phyloP scores from a whole-genome alignment of 331 rosid species.

The Prunus yedoensis region DNA sequence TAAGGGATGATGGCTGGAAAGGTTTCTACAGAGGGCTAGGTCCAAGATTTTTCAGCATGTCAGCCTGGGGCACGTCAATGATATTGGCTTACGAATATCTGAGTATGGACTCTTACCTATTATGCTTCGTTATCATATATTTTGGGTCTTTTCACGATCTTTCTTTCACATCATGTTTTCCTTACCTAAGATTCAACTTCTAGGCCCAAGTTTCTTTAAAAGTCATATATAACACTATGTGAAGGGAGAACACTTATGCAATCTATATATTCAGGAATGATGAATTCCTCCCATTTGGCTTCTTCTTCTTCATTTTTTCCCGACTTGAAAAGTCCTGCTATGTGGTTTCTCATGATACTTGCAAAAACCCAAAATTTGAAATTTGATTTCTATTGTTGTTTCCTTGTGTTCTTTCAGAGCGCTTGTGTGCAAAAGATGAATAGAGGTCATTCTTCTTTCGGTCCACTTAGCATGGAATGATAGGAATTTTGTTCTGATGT shows the following conservation, averaged over 20 bases:
- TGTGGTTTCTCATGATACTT: neutral
- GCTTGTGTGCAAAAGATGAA: constrained; percentile 73
- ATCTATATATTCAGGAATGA: neutral
- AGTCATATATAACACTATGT: neutral
- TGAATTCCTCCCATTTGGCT: neutral
- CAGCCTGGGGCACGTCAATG: constrained; percentile 98
- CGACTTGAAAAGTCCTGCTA: too few relatives aligned
- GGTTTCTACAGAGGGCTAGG: constrained; percentile 93
- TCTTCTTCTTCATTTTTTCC: too few relatives aligned
- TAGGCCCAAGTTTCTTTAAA: neutral
- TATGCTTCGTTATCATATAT: neutral
- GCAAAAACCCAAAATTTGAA: neutral
- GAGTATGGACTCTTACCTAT: constrained; percentile 52
- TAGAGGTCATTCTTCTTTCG: constrained; percentile 20
- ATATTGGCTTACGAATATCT: constrained; percentile 83
- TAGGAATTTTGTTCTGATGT: neutral
- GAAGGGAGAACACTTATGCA: neutral
- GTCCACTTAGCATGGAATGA: neutral
- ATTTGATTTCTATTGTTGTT: neutral
- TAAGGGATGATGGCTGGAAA: constrained; percentile 85
- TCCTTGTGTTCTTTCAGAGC: constrained; percentile 50
- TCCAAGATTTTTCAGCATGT: constrained; percentile 94
- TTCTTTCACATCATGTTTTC: constrained; percentile 1
- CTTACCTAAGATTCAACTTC: neutral
- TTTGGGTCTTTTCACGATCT: neutral